phyloP scores from a whole-genome alignment of 768 basidiomycete genomes.

The Phylloporus sp. region DNA sequence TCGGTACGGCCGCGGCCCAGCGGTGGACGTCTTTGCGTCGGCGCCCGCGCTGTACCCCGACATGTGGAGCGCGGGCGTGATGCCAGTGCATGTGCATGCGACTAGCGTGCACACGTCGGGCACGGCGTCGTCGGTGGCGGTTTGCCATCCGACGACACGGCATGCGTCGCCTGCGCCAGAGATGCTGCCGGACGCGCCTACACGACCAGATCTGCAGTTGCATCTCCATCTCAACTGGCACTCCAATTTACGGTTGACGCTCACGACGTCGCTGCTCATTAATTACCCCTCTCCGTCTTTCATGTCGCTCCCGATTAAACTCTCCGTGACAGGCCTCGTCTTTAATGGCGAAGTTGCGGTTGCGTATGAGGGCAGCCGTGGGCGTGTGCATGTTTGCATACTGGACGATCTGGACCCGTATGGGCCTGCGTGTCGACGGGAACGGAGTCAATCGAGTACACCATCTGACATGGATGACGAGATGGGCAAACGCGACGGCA shows the following conservation, averaged over 20 bases:
- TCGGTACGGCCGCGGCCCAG: conserved; percentile 57
- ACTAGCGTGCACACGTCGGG: conserved; percentile 37
- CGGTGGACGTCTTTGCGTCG: conserved; percentile 57
- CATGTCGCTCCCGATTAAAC: conserved; percentile 94
- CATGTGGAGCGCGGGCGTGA: conserved; percentile 37
- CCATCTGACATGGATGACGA: conserved; percentile 67
- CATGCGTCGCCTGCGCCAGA: conserved; percentile 15
- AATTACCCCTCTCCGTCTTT: conserved; percentile 96
- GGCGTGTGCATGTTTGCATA: conserved; percentile 83
- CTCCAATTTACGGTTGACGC: conserved; percentile 82
- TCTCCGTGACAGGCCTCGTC: conserved; percentile 85
- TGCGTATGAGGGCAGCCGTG: conserved; percentile 83
- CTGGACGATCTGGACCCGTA: conserved; percentile 87
- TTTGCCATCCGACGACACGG: conserved; percentile 13
- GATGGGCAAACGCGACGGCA: conserved; percentile 43
- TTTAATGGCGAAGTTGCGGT: conserved; percentile 86
- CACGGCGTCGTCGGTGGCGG: conserved; percentile 17
- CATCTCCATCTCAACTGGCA: conserved; percentile 85
- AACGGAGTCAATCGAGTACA: conserved; percentile 43
- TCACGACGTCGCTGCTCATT: conserved; percentile 90
- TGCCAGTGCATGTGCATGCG: conserved; percentile 21
- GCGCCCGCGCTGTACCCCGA: conserved; percentile 46
- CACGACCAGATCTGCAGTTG: conserved; percentile 71
- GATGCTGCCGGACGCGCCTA: conserved; percentile 18
- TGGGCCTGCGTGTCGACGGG: conserved; percentile 63